phyloP scores from a whole-genome alignment of 371 early-diverging fungal genomes.

The Nematocida sp. region DNA sequence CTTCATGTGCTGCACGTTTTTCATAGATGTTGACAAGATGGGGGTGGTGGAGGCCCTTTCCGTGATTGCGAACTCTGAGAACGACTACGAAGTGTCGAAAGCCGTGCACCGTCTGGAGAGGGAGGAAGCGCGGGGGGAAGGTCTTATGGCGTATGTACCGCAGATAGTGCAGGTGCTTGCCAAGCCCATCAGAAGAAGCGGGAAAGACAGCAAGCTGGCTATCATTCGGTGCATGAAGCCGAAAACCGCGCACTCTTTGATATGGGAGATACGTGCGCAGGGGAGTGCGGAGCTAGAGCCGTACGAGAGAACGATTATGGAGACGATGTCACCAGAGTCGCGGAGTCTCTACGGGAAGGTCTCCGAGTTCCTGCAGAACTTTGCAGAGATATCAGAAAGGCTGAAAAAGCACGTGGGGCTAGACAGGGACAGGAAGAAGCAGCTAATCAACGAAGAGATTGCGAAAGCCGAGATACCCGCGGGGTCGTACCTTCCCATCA shows the following conservation, averaged over 20 bases:
- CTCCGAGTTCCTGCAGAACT: conserved; percentile 79
- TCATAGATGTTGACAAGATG: conserved; percentile 15
- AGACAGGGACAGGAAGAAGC: conserved; percentile 76
- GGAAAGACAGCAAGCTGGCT: conserved; percentile 27
- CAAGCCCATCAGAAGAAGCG: conserved; percentile 68
- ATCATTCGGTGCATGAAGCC: conserved; percentile 15
- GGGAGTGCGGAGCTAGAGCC: background rate
- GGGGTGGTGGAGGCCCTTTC: conserved; percentile 31
- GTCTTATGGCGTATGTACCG: conserved; percentile 76
- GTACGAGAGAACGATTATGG: conserved; percentile 20
- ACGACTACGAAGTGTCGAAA: conserved; percentile 56
- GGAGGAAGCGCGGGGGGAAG: conserved; percentile 24
- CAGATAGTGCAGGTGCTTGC: conserved; percentile 94
- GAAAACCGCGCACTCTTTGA: conserved; percentile 91
- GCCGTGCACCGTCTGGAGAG: conserved; percentile 48
- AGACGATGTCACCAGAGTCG: background rate
- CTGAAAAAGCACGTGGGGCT: conserved; percentile 80
- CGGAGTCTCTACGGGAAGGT: conserved; percentile 62
- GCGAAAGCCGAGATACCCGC: conserved; percentile 80
- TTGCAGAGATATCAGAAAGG: conserved; percentile 88
- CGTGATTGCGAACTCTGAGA: conserved; percentile 35
- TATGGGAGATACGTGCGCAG: conserved; percentile 99
- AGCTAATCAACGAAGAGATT: conserved; percentile 95
- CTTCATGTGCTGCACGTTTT: conserved; percentile 26
- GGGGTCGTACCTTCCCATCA: conserved; percentile 91